Percentiles rank a stretch among this genome's conserved stretches.
These are phyloP conservation scores for Aphanomyces stellatus DNA, from an alignment of 352 stramenopile genomes.

Conservation along the genomic window DNA sequence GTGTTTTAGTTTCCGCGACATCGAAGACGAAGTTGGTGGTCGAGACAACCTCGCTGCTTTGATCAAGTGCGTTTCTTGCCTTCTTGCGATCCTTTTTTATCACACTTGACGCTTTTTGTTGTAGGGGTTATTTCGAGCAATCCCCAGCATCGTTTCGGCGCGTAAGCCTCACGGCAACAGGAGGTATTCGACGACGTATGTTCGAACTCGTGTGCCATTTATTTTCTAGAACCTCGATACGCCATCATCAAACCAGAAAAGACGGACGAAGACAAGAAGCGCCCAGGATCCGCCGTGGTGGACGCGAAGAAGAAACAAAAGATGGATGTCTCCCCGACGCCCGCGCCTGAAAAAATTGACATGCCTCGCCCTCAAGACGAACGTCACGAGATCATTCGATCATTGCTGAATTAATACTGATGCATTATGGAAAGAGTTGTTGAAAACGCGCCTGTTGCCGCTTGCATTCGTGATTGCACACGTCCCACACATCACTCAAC, in stretches of 20 bases:
- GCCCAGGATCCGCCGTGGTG: not conserved
- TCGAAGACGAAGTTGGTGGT: slow-evolving; percentile 64
- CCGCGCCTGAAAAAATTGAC: too few relatives aligned
- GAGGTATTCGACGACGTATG: not conserved
- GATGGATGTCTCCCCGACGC: not conserved
- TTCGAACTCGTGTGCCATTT: not conserved
- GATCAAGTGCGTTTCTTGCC: slow-evolving; percentile 33
- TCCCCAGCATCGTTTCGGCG: slow-evolving; percentile 6
- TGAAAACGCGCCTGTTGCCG: slow-evolving; percentile 13
- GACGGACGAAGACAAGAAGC: slow-evolving; percentile 9
- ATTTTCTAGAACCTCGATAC: slow-evolving; percentile 5
- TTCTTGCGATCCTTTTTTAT: not conserved
- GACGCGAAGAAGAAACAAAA: slow-evolving; percentile 20
- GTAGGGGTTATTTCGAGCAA: slow-evolving; percentile 15
- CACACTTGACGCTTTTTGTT: not conserved
- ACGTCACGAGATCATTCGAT: not conserved
- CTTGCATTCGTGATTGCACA: slow-evolving; percentile 3
- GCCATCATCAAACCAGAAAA: slow-evolving; percentile 4
- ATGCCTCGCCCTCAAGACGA: not conserved
- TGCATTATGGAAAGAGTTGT: not conserved
- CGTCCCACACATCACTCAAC: slow-evolving; percentile 14
- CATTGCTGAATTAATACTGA: not conserved
- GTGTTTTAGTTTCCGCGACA: slow-evolving; percentile 39
- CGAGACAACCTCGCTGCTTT: slow-evolving; percentile 56
- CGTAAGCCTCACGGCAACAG: slow-evolving; percentile 4